Base-by-base conservation (phyloP, 2,329 filamentous ascomycete species). In the Fusarium drepaniforme region DNA sequence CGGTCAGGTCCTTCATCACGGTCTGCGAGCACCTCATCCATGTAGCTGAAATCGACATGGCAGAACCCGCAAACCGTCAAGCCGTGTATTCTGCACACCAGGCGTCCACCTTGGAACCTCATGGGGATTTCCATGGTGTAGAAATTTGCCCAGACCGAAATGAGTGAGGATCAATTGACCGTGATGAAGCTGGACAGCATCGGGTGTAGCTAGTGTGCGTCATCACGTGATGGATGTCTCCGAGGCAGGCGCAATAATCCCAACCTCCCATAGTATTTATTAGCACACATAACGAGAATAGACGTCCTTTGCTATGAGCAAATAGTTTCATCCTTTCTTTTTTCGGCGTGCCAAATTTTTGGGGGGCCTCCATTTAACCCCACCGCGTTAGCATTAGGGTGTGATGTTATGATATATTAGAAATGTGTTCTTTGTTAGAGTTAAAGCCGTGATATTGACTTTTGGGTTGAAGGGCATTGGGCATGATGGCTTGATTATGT, bases 1-100 rank as follows among this genome's bases (percentile, higher is more conserved):
- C 3, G 8, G 25, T 60, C 51, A 25, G 75, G 62, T 37, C 42
- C 57, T 68, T 60, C 0, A 74, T 72, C 18, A 9, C 75, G 72
- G n/a, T 79, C 75, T 38, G 70, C 65, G 9, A 74, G 46, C 15
- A 73, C 66, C 18, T 81, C 77, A 13, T 82, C 73, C 78, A 81
- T 79, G 69, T 81, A 18, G 75, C 77, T 83, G 74, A 81, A 85
- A 69, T 85, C 82, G 4, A 77, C 77, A 35, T 76, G 79, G 66
- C 83, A 85, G 33, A 51, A 77, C 12, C 73, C 70, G 68, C 83
- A 85, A 33, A 71, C 16, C 12, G 81, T 79, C 8, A 82, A 64
- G 25, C 80, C 77, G 66, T 84, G 83, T 0, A 76, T 72, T 23
- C 81, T 75, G 59, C 84, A 84, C 61, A 84, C 80, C 33, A 85